Evolutionary conservation across 305 asterid species (phyloP).

Genomic region (Fraxinus sp.): DNA sequence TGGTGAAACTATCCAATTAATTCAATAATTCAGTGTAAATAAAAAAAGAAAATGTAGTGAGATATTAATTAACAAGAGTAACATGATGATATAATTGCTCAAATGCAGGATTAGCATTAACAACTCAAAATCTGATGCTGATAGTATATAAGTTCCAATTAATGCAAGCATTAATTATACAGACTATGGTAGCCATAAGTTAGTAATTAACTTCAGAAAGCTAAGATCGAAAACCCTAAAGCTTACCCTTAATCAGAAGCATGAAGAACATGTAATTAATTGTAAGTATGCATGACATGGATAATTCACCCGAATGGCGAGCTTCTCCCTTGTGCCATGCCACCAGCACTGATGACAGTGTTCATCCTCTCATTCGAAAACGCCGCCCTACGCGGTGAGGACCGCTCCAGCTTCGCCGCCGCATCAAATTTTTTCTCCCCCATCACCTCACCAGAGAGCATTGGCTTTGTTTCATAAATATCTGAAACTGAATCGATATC

Average conservation of each 20-base stretch:
- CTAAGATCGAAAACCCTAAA: background rate
- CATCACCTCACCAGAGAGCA: conserved; percentile 33
- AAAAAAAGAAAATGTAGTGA: background rate
- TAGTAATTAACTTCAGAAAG: background rate
- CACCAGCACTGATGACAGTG: conserved; percentile 41
- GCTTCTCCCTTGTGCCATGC: conserved; percentile 51
- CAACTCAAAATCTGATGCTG: background rate
- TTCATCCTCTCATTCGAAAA: conserved; percentile 28
- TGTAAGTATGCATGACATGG: background rate
- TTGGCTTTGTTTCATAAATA: conserved; percentile 56
- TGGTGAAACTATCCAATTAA: background rate
- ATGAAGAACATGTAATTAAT: background rate
- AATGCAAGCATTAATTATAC: background rate
- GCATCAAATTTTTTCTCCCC: conserved; percentile 41
- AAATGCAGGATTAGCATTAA: background rate
- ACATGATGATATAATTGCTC: background rate
- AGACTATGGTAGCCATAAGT: background rate
- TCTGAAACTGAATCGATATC: conserved; percentile 60
- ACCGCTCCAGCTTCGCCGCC: conserved; percentile 46
- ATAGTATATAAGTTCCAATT: background rate
- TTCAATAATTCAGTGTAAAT: background rate
- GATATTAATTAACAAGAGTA: background rate
- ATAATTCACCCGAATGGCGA: conserved; percentile 59
- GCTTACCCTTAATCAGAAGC: background rate
- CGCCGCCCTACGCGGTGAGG: conserved; percentile 54